phyloP scores from a whole-genome alignment of 2,329 filamentous ascomycete genomes.

The Sclerotinia nivalis region DNA sequence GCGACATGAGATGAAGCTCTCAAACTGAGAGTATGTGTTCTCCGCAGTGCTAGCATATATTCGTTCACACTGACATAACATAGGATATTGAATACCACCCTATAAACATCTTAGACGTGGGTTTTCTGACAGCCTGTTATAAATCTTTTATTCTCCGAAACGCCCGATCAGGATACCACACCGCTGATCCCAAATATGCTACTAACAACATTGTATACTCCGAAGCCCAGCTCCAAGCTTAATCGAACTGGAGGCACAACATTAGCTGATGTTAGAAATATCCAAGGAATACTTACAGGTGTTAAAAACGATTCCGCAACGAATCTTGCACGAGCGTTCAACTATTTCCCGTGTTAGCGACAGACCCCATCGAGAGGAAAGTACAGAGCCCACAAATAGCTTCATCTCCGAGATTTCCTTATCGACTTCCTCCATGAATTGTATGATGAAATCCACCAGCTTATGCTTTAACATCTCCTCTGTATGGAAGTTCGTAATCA shows the following conservation, averaged over 20 bases:
- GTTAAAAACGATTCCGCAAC: slow-evolving; percentile 98
- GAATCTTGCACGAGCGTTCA: slow-evolving; percentile 95
- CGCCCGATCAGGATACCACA: slow-evolving; percentile 24
- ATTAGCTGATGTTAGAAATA: slow-evolving; percentile 9
- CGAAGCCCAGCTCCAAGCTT: slow-evolving; percentile 24
- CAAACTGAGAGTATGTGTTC: background rate
- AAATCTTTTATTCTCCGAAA: slow-evolving; percentile 27
- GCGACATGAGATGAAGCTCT: background rate
- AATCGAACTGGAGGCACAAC: slow-evolving; percentile 33
- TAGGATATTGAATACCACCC: background rate
- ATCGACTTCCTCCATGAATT: slow-evolving; percentile 99
- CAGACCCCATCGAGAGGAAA: background rate
- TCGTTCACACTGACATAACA: slow-evolving; percentile 9
- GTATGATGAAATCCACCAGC: slow-evolving; percentile 97
- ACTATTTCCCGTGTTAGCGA: slow-evolving; percentile 53
- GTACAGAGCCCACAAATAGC: slow-evolving; percentile 80
- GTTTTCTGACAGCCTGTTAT: slow-evolving; percentile 12
- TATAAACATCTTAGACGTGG: background rate
- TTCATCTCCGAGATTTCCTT: slow-evolving; percentile 99
- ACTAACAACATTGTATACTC: slow-evolving; percentile 19
- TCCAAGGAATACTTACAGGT: slow-evolving; percentile 58
- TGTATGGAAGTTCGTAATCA: slow-evolving; percentile 98
- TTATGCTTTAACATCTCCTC: slow-evolving; percentile 99
- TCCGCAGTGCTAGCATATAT: background rate
- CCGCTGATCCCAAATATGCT: slow-evolving; percentile 21